phyloP scores from a whole-genome alignment of 2,329 filamentous ascomycete species.

The Neoarthrinium moseri region DNA sequence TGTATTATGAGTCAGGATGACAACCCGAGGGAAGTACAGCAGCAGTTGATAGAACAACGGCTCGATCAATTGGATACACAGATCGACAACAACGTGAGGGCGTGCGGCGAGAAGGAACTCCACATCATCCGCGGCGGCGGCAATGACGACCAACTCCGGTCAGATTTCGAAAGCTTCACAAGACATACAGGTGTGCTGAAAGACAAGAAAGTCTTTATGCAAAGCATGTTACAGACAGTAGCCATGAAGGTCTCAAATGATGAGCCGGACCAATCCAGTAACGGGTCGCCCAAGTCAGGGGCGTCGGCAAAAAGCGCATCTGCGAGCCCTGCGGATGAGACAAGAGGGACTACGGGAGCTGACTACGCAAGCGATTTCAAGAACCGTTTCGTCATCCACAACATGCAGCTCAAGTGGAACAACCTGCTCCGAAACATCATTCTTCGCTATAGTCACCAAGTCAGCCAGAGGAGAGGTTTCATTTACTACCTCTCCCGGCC shows the following conservation, averaged over 20 bases:
- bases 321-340: constrained; percentile 19
- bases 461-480: constrained; percentile 91
- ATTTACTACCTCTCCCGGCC: constrained; percentile 96
- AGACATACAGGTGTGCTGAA: constrained; percentile 55
- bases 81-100: constrained; percentile 70
- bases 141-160: constrained; percentile 48
- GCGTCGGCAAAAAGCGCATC: constrained; percentile 8
- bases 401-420: constrained; percentile 97
- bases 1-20: constrained; percentile 93
- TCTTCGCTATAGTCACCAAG: constrained; percentile 94
- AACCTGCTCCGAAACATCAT: constrained; percentile 95
- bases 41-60: constrained; percentile 78
- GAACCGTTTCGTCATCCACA: constrained; percentile 97
- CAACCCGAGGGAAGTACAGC: constrained; percentile 86
- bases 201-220: constrained; percentile 58
- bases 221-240: constrained; percentile 56
- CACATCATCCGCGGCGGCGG: constrained; percentile 52
- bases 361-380: constrained; percentile 95
- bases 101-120: constrained; percentile 74
- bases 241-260: constrained; percentile 32
- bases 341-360: constrained; percentile 68
- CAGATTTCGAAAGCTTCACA: constrained; percentile 60
- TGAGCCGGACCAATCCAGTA: constrained; percentile 18
- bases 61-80: constrained; percentile 77
- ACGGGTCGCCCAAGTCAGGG: constrained; percentile 2